Conservation (phyloP, 2,329 filamentous ascomycete species). For the Scleromitrula shiraiana region DNA sequence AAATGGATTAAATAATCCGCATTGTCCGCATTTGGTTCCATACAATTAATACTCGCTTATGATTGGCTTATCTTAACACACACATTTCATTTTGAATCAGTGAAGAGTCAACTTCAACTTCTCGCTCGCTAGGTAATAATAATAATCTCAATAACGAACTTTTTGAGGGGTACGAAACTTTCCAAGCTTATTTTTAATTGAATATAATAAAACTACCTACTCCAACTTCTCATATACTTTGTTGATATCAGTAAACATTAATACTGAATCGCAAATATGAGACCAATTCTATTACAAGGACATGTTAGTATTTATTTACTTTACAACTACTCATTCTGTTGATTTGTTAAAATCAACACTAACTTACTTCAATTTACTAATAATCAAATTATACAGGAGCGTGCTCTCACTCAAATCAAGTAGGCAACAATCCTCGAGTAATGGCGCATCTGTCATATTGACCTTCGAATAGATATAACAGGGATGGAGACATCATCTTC, state of each 20-base stretch:
- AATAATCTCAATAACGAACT: constrained; percentile 13
- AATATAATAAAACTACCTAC: neutral
- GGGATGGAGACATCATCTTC: constrained; percentile 94
- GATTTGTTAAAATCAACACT: constrained; percentile 12
- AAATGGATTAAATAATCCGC: neutral
- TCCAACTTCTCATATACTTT: constrained; percentile 1
- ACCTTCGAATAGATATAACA: constrained; percentile 59
- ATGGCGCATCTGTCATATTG: constrained; percentile 13
- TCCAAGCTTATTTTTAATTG: constrained; percentile 2
- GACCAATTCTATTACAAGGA: constrained; percentile 90
- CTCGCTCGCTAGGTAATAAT: no score
- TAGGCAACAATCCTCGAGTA: constrained; percentile 34
- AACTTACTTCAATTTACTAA: constrained; percentile 17
- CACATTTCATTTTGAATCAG: no score
- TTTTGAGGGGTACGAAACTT: constrained; percentile 11
- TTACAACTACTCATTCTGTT: neutral
- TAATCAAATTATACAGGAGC: constrained; percentile 50
- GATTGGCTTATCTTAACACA: constrained; percentile 9
- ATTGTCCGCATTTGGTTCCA: neutral
- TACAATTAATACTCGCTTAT: constrained; percentile 2
- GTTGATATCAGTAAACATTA: neutral
- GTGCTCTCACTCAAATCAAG: constrained; percentile 91
- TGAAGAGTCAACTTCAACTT: constrained; percentile 10
- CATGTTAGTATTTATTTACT: constrained; percentile 72
- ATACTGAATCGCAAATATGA: constrained; percentile 57